Evolutionary conservation across 371 early-diverging fungal genomes (phyloP).

Genomic region (Mucor racemosus): DNA sequence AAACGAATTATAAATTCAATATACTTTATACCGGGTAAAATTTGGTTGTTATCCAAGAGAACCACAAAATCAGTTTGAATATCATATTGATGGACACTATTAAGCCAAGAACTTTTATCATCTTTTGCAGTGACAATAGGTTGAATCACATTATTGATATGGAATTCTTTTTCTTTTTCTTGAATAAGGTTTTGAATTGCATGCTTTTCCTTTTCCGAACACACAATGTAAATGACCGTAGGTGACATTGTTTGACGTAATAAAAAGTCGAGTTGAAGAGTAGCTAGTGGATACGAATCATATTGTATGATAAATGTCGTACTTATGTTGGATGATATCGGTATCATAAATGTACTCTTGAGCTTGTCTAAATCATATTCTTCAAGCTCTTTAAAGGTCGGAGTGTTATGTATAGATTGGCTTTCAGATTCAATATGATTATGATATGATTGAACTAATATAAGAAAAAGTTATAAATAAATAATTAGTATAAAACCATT

Average conservation of each 20-base stretch:
- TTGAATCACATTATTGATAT: neutral
- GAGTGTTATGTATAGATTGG: neutral
- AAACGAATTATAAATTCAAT: conserved; percentile 24
- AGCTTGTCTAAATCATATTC: conserved; percentile 25
- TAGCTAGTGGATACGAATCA: neutral
- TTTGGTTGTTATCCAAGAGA: conserved; percentile 1
- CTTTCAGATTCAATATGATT: neutral
- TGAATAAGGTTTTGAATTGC: neutral
- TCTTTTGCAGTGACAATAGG: neutral
- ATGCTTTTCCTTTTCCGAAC: conserved; percentile 7
- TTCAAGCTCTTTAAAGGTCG: neutral
- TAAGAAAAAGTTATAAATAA: neutral
- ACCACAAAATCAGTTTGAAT: conserved; percentile 3
- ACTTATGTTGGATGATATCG: conserved; percentile 25
- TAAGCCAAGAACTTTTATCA: neutral
- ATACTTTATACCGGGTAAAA: conserved; percentile 12
- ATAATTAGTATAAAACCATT: neutral
- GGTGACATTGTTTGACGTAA: conserved; percentile 11
- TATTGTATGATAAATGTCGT: conserved; percentile 2
- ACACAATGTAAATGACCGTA: conserved; percentile 9
- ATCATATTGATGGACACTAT: neutral
- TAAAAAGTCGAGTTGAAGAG: conserved; percentile 13
- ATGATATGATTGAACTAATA: neutral
- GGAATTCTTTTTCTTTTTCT: neutral
- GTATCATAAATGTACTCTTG: conserved; percentile 26